phyloP scores from a whole-genome alignment of 257 asterid species.

The Jasminum sambac region DNA sequence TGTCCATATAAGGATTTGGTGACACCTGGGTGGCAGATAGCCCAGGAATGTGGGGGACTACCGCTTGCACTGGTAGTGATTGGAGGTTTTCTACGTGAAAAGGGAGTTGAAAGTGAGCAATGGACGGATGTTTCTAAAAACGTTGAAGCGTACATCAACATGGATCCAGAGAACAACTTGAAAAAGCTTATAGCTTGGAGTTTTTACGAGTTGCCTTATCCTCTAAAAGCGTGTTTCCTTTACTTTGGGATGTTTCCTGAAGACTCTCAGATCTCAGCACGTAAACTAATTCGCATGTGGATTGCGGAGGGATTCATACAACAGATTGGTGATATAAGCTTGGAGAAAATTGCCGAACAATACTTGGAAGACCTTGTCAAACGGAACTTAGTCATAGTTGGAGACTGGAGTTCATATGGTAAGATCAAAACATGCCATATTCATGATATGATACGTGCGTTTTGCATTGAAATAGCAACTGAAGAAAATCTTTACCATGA shows the following conservation, averaged over 20 bases:
- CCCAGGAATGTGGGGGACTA: slow-evolving; percentile 30
- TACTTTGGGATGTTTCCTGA: slow-evolving; percentile 33
- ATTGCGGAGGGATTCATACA: slow-evolving; percentile 32
- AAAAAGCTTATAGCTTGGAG: slow-evolving; percentile 30
- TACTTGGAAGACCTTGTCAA: slow-evolving; percentile 32
- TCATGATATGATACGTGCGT: slow-evolving; percentile 29
- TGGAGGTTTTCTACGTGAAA: slow-evolving; percentile 41
- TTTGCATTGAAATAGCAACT: slow-evolving; percentile 26
- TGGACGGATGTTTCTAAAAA: slow-evolving; percentile 26
- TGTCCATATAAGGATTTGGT: slow-evolving; percentile 30
- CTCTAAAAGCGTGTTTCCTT: slow-evolving; percentile 20
- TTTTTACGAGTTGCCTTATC: slow-evolving; percentile 31
- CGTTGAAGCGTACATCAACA: slow-evolving; percentile 9
- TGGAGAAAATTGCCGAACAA: slow-evolving; percentile 29
- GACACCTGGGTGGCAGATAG: slow-evolving; percentile 21
- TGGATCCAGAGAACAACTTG: slow-evolving; percentile 18
- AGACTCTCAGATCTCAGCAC: slow-evolving; percentile 28
- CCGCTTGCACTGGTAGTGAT: slow-evolving; percentile 53
- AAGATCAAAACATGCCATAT: slow-evolving; percentile 29
- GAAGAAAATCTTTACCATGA: slow-evolving; percentile 32
- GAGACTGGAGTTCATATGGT: slow-evolving; percentile 24
- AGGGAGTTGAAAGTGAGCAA: not conserved
- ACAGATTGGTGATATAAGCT: not conserved
- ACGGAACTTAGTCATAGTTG: slow-evolving; percentile 30
- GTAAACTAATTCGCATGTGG: slow-evolving; percentile 36